Evolutionary conservation across 2,329 filamentous ascomycete species (phyloP).

Genomic region (Cercospora sp.): DNA sequence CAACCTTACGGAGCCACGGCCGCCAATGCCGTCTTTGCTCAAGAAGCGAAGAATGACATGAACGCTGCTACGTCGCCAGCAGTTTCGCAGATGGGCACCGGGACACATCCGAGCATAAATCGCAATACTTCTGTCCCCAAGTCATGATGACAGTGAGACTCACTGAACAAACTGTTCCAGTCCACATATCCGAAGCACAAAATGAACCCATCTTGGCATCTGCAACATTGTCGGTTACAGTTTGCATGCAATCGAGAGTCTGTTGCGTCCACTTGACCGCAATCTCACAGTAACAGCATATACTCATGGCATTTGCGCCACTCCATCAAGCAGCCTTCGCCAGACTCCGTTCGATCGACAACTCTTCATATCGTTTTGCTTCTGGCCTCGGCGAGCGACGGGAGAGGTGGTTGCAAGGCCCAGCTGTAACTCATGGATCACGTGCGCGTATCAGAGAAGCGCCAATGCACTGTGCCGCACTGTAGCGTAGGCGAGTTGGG

Average conservation of each 20-base stretch:
- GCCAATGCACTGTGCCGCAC: conserved; percentile 9
- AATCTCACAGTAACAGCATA: not conserved
- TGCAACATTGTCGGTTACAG: not conserved
- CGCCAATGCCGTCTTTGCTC: not conserved
- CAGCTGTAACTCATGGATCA: not conserved
- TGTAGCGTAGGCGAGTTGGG: not conserved
- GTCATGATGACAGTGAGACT: not conserved
- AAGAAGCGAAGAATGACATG: not conserved
- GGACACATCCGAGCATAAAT: not conserved
- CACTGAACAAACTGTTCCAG: not conserved
- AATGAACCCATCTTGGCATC: not conserved
- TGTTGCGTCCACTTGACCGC: not conserved
- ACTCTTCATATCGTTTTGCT: not conserved
- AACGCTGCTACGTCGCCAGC: not conserved
- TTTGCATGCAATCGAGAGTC: not conserved
- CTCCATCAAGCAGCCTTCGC: not conserved
- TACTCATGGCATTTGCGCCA: not conserved
- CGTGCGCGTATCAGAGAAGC: conserved; percentile 2
- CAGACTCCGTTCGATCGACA: not conserved
- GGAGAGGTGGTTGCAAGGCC: not conserved
- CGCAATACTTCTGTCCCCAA: not conserved
- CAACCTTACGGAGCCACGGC: not conserved
- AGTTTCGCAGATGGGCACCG: not conserved
- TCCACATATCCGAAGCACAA: not conserved
- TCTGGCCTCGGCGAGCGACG: not conserved